phyloP scores from a whole-genome alignment of 352 stramenopile genomes.

The Globisporangium irregulare region DNA sequence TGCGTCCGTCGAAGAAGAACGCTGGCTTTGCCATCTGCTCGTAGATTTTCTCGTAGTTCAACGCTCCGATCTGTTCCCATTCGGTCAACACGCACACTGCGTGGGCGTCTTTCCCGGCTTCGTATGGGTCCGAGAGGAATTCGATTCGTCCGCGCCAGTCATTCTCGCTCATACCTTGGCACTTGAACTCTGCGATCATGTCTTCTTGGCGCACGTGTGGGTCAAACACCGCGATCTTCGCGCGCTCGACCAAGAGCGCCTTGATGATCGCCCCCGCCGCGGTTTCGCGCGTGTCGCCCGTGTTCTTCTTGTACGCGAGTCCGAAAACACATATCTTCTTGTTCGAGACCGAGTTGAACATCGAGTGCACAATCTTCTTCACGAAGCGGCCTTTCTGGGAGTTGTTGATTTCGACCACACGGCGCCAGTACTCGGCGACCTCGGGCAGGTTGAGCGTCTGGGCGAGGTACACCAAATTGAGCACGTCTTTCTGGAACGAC shows the following conservation, averaged over 20 bases:
- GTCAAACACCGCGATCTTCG: constrained; percentile 97
- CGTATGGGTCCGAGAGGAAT: constrained; percentile 85
- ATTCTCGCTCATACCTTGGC: constrained; percentile 88
- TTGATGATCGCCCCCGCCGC: constrained; percentile 97
- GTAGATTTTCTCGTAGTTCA: constrained; percentile 97
- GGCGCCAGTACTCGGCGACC: constrained; percentile 98
- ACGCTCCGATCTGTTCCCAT: constrained; percentile 95
- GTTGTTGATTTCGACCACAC: constrained; percentile 99
- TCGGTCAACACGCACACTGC: constrained; percentile 52
- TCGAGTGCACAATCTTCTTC: constrained; percentile 95
- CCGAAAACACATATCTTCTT: constrained; percentile 99
- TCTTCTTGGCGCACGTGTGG: constrained; percentile 98
- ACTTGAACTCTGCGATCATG: constrained; percentile 75
- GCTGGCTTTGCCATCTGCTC: constrained; percentile 97
- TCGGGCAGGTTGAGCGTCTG: constrained; percentile 97
- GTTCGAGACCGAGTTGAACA: constrained; percentile 99
- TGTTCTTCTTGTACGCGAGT: constrained; percentile 99
- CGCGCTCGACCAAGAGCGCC: constrained; percentile 95
- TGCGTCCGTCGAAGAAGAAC: constrained; percentile 99
- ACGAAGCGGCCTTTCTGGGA: constrained; percentile 99
- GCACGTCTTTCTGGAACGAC: constrained; percentile 99
- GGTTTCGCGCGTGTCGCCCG: constrained; percentile 98
- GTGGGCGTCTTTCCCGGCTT: constrained; percentile 91
- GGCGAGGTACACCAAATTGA: constrained; percentile 99
- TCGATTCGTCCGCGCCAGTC: constrained; percentile 21